These are phyloP conservation scores for Rhytidiadelphus loreus DNA, from an alignment of 225 moss, liverwort and hornwort species.

Conservation along the genomic window DNA sequence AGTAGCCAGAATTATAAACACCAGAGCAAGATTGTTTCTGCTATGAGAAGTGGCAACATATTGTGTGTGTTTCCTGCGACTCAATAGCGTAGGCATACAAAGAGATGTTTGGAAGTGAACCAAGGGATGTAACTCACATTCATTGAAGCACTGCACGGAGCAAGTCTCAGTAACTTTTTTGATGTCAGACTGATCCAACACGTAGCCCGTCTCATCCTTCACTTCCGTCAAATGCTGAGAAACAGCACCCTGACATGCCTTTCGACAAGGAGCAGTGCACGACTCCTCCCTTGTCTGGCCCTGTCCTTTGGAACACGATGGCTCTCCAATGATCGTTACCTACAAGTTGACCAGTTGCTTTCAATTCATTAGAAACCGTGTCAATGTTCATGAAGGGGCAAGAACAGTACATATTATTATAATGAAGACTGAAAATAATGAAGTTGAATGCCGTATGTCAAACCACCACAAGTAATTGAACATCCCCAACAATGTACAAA, in stretches of 20 bases:
- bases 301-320: slow-evolving; percentile 50
- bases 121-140: slow-evolving; percentile 20
- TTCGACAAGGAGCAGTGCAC: slow-evolving; percentile 35
- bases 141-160: slow-evolving; percentile 42
- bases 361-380: background rate
- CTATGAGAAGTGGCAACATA: background rate
- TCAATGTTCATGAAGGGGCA: background rate
- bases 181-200: slow-evolving; percentile 33
- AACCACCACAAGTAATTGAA: background rate
- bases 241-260: slow-evolving; percentile 40
- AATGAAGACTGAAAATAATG: background rate
- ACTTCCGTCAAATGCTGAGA: slow-evolving; percentile 36
- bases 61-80: background rate
- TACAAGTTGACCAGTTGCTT: background rate
- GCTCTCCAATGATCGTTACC: slow-evolving; percentile 46
- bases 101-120: background rate
- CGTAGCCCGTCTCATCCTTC: slow-evolving; percentile 52
- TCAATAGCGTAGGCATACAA: background rate
- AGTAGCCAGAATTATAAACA: background rate
- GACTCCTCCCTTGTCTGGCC: slow-evolving; percentile 51
- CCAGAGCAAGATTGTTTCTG: background rate
- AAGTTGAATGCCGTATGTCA: background rate
- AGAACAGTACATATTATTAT: background rate
- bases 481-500: background rate
- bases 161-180: slow-evolving; percentile 32